Evolutionary conservation across 164 flowering plant species (phyloP).

Genomic region (Nymphaea thermarum): DNA sequence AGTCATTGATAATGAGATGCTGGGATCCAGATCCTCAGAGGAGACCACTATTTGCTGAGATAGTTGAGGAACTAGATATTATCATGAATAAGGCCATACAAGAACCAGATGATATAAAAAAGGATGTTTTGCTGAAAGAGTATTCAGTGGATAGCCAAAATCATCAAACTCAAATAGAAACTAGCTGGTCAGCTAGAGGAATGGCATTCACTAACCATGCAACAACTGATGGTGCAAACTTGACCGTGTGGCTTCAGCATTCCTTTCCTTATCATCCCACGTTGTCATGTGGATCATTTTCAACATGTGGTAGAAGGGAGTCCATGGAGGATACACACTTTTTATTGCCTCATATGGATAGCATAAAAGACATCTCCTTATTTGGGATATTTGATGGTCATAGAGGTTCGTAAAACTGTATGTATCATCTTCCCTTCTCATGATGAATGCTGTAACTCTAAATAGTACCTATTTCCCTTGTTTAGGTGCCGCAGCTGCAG

Average conservation of each 20-base stretch:
- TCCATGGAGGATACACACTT: slow-evolving; percentile 93
- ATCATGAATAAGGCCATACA: slow-evolving; percentile 22
- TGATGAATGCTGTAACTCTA: slow-evolving; percentile 2
- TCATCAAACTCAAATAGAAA: slow-evolving; percentile 25
- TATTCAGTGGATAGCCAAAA: slow-evolving; percentile 3
- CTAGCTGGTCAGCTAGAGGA: slow-evolving; percentile 70
- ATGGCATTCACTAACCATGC: slow-evolving; percentile 22
- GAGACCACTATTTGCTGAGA: slow-evolving; percentile 75
- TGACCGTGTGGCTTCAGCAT: slow-evolving; percentile 23
- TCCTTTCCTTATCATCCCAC: slow-evolving; percentile 36
- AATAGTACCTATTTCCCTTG: background rate
- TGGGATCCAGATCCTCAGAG: slow-evolving; percentile 66
- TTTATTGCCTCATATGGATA: slow-evolving; percentile 53
- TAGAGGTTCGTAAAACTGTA: slow-evolving; percentile 43
- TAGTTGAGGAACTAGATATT: slow-evolving; percentile 39
- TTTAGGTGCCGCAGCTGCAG: slow-evolving; percentile 96
- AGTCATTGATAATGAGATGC: slow-evolving; percentile 60
- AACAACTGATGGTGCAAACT: slow-evolving; percentile 13
- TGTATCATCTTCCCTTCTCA: background rate
- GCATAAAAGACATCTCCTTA: slow-evolving; percentile 41
- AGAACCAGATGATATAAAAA: background rate
- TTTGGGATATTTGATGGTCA: slow-evolving; percentile 98
- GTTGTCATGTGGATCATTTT: slow-evolving; percentile 81
- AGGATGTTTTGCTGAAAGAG: background rate
- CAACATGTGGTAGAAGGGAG: slow-evolving; percentile 91